These are phyloP conservation scores for Ophiosphaerella korrae DNA, from an alignment of 2,329 filamentous ascomycete genomes.

Conservation along the genomic window DNA sequence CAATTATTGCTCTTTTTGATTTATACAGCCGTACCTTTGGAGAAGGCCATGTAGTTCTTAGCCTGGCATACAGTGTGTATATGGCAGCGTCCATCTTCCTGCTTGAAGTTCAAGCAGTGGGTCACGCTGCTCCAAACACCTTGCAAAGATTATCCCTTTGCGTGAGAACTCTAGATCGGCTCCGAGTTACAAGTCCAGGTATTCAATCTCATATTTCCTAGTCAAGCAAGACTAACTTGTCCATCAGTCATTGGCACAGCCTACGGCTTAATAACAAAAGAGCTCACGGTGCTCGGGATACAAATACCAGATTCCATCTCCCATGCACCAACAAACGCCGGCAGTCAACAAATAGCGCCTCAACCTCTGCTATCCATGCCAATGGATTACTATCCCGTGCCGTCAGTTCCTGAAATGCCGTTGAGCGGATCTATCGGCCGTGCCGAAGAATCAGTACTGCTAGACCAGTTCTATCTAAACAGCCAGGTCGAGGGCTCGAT, in stretches of 20 bases:
- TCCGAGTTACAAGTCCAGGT: slow-evolving; percentile 9
- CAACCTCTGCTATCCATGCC: neutral
- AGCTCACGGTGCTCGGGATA: slow-evolving; percentile 8
- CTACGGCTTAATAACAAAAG: slow-evolving; percentile 2
- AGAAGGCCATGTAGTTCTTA: slow-evolving; percentile 10
- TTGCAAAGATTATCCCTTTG: slow-evolving; percentile 6
- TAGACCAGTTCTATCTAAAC: slow-evolving; percentile 3
- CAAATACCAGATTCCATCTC: neutral
- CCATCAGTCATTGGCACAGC: slow-evolving; percentile 6
- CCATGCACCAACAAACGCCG: neutral
- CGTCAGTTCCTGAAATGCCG: neutral
- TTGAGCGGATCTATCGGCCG: neutral
- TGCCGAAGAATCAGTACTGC: slow-evolving; percentile 1
- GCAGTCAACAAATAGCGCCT: neutral
- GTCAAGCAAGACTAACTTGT: neutral
- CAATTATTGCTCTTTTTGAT: slow-evolving; percentile 12
- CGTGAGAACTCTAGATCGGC: slow-evolving; percentile 5
- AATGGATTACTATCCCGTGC: neutral
- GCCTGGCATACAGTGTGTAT: slow-evolving; percentile 15
- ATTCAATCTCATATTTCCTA: neutral
- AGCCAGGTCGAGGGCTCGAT: slow-evolving; percentile 3
- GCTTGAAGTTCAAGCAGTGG: slow-evolving; percentile 12
- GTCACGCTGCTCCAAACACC: slow-evolving; percentile 6
- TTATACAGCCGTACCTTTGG: slow-evolving; percentile 12
- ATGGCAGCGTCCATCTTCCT: slow-evolving; percentile 14